Percentiles rank a stretch among this genome's conserved stretches.
phyloP scores from a whole-genome alignment of 257 asterid species.

The Solanum neorickii region DNA sequence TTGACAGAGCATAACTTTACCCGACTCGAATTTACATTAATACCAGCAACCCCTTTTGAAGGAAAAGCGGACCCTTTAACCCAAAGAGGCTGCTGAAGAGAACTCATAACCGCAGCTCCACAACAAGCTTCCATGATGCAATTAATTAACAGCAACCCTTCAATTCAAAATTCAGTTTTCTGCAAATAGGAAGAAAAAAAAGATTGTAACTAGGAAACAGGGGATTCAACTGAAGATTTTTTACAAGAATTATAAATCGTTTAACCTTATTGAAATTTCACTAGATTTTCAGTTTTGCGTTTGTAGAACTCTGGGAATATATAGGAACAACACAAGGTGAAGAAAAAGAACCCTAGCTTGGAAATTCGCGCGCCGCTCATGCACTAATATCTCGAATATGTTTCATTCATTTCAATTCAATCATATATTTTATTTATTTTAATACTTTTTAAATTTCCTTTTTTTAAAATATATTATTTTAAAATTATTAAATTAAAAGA shows the following conservation, averaged over 20 bases:
- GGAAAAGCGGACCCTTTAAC: slow-evolving; percentile 12
- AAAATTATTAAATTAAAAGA: neutral
- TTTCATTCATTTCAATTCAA: too few species aligned
- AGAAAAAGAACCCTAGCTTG: neutral
- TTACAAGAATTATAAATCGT: neutral
- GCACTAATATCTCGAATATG: neutral
- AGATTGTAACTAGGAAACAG: neutral
- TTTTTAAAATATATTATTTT: too few species aligned
- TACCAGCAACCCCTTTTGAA: neutral
- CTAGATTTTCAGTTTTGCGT: neutral
- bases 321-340: neutral
- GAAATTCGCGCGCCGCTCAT: neutral
- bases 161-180: neutral
- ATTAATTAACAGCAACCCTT: neutral
- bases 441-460: neutral
- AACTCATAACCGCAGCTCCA: slow-evolving; percentile 44
- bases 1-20: slow-evolving; percentile 26
- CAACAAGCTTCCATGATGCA: slow-evolving; percentile 41
- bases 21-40: slow-evolving; percentile 17
- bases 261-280: neutral
- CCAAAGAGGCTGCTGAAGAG: slow-evolving; percentile 34
- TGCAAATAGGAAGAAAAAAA: neutral
- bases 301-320: neutral
- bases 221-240: neutral
- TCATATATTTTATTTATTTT: too few species aligned